These are phyloP conservation scores for Extremus antarcticus DNA, from an alignment of 495 filamentous ascomycete species.

Conservation along the genomic window DNA sequence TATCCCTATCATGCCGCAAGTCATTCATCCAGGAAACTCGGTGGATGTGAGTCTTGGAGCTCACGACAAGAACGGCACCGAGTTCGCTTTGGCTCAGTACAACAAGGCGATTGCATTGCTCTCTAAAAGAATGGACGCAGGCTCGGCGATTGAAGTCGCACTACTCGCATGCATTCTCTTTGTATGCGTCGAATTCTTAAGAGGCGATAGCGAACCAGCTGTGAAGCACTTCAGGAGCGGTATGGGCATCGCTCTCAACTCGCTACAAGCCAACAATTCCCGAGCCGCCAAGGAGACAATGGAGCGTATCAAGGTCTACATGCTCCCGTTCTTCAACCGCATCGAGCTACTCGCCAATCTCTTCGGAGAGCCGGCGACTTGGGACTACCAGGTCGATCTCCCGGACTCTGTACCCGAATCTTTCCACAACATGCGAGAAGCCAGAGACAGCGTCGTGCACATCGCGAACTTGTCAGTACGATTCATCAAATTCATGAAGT, in stretches of 20 bases:
- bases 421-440: conserved; percentile 8
- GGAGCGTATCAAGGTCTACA: conserved; percentile 7
- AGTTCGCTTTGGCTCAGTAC: conserved; percentile 15
- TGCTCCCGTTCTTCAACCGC: conserved; percentile 14
- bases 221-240: conserved; percentile 15
- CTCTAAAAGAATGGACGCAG: conserved; percentile 1
- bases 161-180: conserved; percentile 14
- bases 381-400: conserved; percentile 5
- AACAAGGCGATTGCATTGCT: conserved; percentile 12
- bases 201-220: conserved; percentile 4
- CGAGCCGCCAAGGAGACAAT: not conserved
- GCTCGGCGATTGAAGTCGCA: conserved; percentile 2
- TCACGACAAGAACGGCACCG: not conserved
- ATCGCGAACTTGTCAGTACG: conserved; percentile 6
- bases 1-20: not conserved
- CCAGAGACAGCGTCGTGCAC: conserved; percentile 12
- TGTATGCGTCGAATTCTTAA: conserved; percentile 14
- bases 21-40: too few relatives aligned
- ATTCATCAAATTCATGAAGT: conserved; percentile 8
- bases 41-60: not conserved
- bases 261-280: not conserved
- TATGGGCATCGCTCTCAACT: conserved; percentile 6
- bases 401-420: not conserved
- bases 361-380: conserved; percentile 4
- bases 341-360: conserved; percentile 14